Conservation (phyloP, 495 filamentous ascomycete species). For the Staphylotrichum longicolle region DNA sequence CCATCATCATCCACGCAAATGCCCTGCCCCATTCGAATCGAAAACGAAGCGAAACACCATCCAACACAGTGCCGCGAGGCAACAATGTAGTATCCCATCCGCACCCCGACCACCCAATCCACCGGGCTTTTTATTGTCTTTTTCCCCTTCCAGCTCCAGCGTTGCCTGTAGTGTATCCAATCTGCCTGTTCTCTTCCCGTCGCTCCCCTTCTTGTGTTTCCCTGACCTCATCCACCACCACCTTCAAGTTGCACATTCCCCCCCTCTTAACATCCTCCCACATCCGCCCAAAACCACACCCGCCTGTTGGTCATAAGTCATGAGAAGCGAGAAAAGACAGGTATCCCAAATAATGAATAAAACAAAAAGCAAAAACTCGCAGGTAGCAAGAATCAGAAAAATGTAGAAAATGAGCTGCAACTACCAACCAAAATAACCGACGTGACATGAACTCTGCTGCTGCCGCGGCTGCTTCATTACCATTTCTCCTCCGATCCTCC, state of each 20-base stretch:
- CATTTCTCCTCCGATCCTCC: background rate
- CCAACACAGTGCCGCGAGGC: conserved; percentile 46
- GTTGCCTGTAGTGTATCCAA: background rate
- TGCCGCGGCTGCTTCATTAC: background rate
- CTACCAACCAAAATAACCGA: background rate
- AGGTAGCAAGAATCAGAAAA: background rate
- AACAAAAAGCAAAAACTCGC: background rate
- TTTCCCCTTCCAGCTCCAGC: background rate
- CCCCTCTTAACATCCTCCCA: no score
- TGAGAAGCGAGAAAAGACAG: no score
- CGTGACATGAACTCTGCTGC: background rate
- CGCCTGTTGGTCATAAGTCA: no score
- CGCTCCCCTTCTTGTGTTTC: no score
- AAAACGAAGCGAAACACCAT: conserved; percentile 29
- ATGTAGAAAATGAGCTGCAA: background rate
- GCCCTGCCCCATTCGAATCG: conserved; percentile 26
- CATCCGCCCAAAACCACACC: no score
- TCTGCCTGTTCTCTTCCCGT: background rate
- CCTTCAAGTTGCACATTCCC: no score
- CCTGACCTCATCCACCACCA: no score
- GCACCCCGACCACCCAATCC: no score
- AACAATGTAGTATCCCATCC: conserved; percentile 32
- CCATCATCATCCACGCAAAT: background rate
- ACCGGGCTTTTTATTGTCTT: conserved; percentile 26
- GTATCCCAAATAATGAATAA: background rate